Evolutionary conservation across 2,329 filamentous ascomycete species (phyloP), one percentile per base, ranked within the genome.

Genomic region (Emergomyces pasteurianus): DNA sequence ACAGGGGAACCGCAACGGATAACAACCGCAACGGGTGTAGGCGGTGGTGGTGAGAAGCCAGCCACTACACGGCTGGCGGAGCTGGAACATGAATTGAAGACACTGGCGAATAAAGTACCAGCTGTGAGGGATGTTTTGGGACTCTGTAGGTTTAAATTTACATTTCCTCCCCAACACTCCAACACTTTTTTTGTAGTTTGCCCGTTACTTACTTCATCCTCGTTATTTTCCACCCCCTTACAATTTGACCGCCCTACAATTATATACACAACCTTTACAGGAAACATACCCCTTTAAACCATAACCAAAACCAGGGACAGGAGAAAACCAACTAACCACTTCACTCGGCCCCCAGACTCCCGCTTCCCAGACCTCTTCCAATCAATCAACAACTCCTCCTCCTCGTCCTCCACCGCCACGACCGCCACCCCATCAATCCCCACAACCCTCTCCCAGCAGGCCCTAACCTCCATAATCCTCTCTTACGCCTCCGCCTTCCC

Each of bases 401-500:
- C 50, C 18, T 31, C 36, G 4, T 14, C 53, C 5, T 64, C 73
- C 1, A 67, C 71, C 26, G 66, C 65, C 43, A 3, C 49, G 36
- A 1, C 28, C 8, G 31, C 34, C 5, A 36, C n/a, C 52, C 52
- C 49, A 18, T 3, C 23, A n/a, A 66, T 74, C 46, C 74, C 74
- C 3, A 66, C 73, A 56, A 70, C 68, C 36, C 69, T 77, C 12
- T 72, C 71, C 4, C 69, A 69, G 0, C 68, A 71, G 46, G 71
- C 73, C 47, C 70, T 77, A 46, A 66, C 73, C 42, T 74, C 75
- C 0, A 74, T 76, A 49, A 72, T 80, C 53, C 70, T 78, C 21
- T 73, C 77, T 18, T 77, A 78, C 63, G 76, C 77, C 8, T 70
- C 76, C 16, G 70, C 76, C 5, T 79, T 76, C 64, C 76, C 77